Evolutionary conservation across 2,329 filamentous ascomycete genomes (phyloP).

Genomic region (Penicillium sp.): DNA sequence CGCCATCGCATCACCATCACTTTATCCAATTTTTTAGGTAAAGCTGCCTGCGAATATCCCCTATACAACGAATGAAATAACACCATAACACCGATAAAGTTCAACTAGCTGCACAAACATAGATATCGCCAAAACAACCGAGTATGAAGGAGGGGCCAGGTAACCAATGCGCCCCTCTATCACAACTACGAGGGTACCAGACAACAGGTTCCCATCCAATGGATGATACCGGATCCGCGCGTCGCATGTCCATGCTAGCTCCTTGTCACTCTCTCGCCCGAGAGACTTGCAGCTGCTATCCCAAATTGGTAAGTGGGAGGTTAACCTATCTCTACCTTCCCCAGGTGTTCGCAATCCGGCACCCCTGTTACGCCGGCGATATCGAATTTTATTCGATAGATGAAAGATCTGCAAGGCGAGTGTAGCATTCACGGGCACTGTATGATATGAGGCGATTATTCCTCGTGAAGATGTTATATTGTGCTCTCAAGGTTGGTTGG

Average conservation of each 20-base stretch:
- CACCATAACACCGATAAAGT: not conserved
- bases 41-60: not conserved
- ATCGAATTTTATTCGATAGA: not conserved
- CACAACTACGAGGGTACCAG: not conserved
- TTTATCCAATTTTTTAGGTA: not conserved
- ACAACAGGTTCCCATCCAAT: not conserved
- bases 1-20: not conserved
- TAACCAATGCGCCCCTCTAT: not conserved
- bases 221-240: not conserved
- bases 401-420: not conserved
- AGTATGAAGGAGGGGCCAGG: not conserved
- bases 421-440: not conserved
- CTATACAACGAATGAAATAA: not conserved
- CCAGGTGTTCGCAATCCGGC: not conserved
- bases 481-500: not conserved
- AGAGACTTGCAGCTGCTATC: not conserved
- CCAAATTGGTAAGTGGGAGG: not conserved
- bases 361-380: not conserved
- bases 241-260: not conserved
- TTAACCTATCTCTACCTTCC: not conserved
- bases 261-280: not conserved
- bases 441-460: not conserved
- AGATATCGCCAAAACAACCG: not conserved
- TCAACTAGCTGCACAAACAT: not conserved
- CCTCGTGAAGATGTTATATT: not conserved